Conservation (phyloP, 2,329 filamentous ascomycete genomes). For the Fusarium marasasianum region DNA sequence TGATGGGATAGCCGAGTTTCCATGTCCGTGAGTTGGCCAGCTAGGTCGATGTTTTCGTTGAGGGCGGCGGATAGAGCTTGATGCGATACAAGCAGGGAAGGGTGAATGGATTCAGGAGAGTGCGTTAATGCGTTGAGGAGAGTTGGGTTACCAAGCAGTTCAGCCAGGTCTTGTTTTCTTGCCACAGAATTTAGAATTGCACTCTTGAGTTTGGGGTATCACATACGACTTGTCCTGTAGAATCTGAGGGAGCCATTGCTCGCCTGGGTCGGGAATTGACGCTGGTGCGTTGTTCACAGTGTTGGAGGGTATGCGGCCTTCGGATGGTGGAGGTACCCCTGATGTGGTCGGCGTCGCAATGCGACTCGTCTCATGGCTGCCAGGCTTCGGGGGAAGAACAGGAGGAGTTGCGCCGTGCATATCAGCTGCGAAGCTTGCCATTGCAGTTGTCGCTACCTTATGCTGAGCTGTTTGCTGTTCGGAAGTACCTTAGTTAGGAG, state of each 20-base stretch:
- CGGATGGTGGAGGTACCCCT: slow-evolving; percentile 56
- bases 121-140: slow-evolving; percentile 81
- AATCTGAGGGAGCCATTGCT: slow-evolving; percentile 80
- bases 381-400: slow-evolving; percentile 76
- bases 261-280: slow-evolving; percentile 65
- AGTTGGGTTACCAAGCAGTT: slow-evolving; percentile 69
- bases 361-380: slow-evolving; percentile 73
- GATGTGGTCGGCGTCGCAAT: slow-evolving; percentile 68
- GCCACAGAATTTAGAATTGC: slow-evolving; percentile 15
- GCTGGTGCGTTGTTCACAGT: slow-evolving; percentile 44
- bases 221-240: slow-evolving; percentile 85
- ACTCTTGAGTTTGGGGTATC: neutral
- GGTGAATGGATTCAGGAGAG: slow-evolving; percentile 73
- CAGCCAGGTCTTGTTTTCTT: slow-evolving; percentile 82
- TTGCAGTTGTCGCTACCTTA: slow-evolving; percentile 4
- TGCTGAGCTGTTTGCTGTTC: neutral
- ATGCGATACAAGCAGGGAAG: slow-evolving; percentile 73
- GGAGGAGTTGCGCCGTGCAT: slow-evolving; percentile 60
- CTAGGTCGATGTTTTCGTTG: slow-evolving; percentile 75
- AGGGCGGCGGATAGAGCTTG: slow-evolving; percentile 72
- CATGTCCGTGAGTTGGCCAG: slow-evolving; percentile 67
- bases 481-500: neutral
- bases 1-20: slow-evolving; percentile 67
- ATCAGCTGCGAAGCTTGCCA: slow-evolving; percentile 46
- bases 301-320: slow-evolving; percentile 34